A percentile compares a stretch with the other conserved stretches of the same genome.
These are phyloP conservation scores for Blastocystis sp. DNA, from an alignment of 352 stramenopile genomes.

Conservation along the genomic window DNA sequence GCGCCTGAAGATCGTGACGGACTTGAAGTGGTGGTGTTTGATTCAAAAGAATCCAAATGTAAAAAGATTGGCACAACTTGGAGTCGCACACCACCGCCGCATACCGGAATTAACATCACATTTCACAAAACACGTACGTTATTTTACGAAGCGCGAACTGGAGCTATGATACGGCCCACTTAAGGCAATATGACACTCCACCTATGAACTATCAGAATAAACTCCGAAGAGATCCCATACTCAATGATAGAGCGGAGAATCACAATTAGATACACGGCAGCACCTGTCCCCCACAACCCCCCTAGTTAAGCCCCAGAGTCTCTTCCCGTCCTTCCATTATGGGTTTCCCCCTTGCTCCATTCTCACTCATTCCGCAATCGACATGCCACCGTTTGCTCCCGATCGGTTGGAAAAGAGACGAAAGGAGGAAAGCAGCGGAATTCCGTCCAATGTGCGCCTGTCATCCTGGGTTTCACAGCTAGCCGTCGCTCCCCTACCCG, in stretches of 20 bases:
- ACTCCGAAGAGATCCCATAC: conserved; percentile 46
- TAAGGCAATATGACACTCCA: conserved; percentile 47
- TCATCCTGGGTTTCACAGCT: neutral
- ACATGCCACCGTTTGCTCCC: conserved; percentile 27
- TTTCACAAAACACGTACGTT: conserved; percentile 31
- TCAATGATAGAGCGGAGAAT: conserved; percentile 55
- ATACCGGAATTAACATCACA: conserved; percentile 56
- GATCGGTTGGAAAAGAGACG: neutral
- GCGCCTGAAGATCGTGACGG: neutral
- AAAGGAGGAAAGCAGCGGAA: neutral
- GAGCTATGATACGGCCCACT: conserved; percentile 37
- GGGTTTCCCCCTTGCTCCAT: neutral
- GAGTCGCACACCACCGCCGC: conserved; percentile 34
- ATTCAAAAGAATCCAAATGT: neutral
- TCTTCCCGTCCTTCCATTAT: conserved; percentile 1
- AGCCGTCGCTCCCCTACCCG: neutral
- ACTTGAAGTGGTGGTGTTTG: neutral
- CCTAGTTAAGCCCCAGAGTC: neutral
- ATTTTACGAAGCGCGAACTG: conserved; percentile 4
- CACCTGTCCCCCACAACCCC: neutral
- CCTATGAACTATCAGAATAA: conserved; percentile 40
- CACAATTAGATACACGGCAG: conserved; percentile 44
- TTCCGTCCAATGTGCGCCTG: neutral
- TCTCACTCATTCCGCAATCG: neutral
- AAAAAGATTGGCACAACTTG: conserved; percentile 39